These are phyloP conservation scores for Komagataea norvegica DNA, from an alignment of 1,139 yeast genomes.

Conservation along the genomic window DNA sequence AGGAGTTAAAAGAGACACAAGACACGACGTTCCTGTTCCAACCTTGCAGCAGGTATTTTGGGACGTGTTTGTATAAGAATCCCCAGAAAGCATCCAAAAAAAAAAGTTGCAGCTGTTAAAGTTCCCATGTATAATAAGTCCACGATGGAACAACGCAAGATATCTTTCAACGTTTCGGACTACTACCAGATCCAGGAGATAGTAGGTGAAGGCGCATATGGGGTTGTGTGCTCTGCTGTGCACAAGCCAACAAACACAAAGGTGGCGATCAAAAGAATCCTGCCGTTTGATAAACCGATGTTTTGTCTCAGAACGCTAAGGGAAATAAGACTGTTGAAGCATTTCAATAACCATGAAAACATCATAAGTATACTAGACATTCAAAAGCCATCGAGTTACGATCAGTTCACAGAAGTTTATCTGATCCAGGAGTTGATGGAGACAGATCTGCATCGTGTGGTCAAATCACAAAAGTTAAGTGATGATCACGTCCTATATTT, in stretches of 20 bases:
- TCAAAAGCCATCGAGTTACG: conserved; percentile 77
- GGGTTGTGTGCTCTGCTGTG: conserved; percentile 88
- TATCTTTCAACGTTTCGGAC: conserved; percentile 76
- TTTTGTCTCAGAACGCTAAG: conserved; percentile 86
- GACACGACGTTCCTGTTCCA: too few species aligned
- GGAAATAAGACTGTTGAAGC: conserved; percentile 81
- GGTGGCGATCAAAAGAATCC: conserved; percentile 93
- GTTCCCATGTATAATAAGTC: background rate
- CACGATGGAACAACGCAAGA: conserved; percentile 29
- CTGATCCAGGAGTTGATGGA: conserved; percentile 95
- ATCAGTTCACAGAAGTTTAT: conserved; percentile 80
- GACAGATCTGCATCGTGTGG: conserved; percentile 88
- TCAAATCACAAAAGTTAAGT: conserved; percentile 74
- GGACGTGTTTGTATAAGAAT: too few species aligned
- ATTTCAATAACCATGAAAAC: conserved; percentile 81
- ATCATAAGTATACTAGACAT: conserved; percentile 87
- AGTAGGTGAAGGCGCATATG: conserved; percentile 98
- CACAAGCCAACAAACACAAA: conserved; percentile 84
- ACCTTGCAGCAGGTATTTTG: too few species aligned
- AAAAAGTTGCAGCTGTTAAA: too few species aligned
- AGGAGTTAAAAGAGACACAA: too few species aligned
- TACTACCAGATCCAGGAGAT: conserved; percentile 77
- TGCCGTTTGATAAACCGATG: conserved; percentile 90
- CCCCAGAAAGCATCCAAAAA: too few species aligned
- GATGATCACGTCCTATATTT: conserved; percentile 95